phyloP scores from a whole-genome alignment of 495 filamentous ascomycete species.

The Clavariopsis aquatica region DNA sequence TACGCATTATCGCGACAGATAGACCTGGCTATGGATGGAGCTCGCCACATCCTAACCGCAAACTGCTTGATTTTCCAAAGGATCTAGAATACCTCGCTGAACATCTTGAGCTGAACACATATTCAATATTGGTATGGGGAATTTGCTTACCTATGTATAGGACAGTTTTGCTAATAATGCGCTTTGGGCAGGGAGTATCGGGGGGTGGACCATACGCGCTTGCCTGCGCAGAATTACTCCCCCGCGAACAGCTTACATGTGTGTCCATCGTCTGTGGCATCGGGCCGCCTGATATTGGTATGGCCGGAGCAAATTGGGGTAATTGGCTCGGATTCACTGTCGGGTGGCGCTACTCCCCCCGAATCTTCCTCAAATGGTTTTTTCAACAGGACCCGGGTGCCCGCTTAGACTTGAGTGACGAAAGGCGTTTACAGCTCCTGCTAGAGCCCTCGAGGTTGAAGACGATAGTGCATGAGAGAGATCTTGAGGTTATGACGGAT shows the following conservation, averaged over 20 bases:
- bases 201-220: constrained; percentile 36
- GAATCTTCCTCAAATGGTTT: constrained; percentile 28
- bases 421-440: constrained; percentile 11
- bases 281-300: constrained; percentile 39
- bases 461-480: constrained; percentile 8
- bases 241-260: constrained; percentile 22
- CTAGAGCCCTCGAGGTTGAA: neutral
- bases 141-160: neutral
- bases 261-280: constrained; percentile 41
- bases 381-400: constrained; percentile 13
- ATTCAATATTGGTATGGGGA: constrained; percentile 24
- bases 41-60: constrained; percentile 16
- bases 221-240: constrained; percentile 27
- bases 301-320: constrained; percentile 22
- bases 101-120: constrained; percentile 22
- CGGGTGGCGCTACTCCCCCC: constrained; percentile 31
- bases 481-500: constrained; percentile 21
- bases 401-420: constrained; percentile 29
- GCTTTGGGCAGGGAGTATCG: constrained; percentile 22
- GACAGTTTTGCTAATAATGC: constrained; percentile 15
- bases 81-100: constrained; percentile 21
- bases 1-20: constrained; percentile 16
- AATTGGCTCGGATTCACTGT: constrained; percentile 35
- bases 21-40: constrained; percentile 25
- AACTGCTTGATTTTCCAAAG: constrained; percentile 21